These are phyloP conservation scores for Metschnikowia arizonensis DNA, from an alignment of 805 yeast species.

Conservation along the genomic window DNA sequence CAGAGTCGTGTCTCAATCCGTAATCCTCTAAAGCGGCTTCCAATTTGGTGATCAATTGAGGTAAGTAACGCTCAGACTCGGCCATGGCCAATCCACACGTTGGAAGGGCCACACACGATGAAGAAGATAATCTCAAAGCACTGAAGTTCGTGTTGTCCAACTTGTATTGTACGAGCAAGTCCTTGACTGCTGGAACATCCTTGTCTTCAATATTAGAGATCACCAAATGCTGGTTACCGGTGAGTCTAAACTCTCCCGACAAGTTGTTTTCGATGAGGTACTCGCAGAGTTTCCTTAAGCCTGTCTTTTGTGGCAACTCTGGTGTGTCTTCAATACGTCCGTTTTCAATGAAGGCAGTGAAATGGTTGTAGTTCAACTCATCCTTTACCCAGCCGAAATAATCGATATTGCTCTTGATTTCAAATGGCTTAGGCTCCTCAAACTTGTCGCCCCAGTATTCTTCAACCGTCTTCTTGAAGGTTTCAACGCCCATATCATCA, in stretches of 20 bases:
- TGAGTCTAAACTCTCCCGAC: constrained; percentile 83
- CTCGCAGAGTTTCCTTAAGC: constrained; percentile 74
- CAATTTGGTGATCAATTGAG: constrained; percentile 72
- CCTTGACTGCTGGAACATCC: constrained; percentile 59
- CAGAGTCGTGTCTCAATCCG: constrained; percentile 89
- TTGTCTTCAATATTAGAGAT: constrained; percentile 69
- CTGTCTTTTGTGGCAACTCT: constrained; percentile 85
- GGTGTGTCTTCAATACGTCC: constrained; percentile 94
- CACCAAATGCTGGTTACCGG: constrained; percentile 92
- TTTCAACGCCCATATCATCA: constrained; percentile 89
- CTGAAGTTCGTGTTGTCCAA: constrained; percentile 81
- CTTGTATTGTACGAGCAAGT: constrained; percentile 63
- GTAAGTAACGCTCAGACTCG: constrained; percentile 90
- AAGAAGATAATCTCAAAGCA: constrained; percentile 82
- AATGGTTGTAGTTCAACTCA: constrained; percentile 79
- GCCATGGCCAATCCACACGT: constrained; percentile 99
- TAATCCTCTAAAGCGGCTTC: constrained; percentile 86
- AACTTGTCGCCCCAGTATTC: constrained; percentile 75
- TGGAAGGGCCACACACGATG: constrained; percentile 97
- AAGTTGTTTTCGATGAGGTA: constrained; percentile 50
- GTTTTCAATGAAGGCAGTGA: constrained; percentile 90
- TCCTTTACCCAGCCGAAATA: constrained; percentile 92
- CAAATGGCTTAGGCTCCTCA: constrained; percentile 64
- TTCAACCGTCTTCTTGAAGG: constrained; percentile 75
- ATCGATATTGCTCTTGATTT: constrained; percentile 83